A percentile compares a stretch with the other conserved stretches of the same genome.
These are phyloP conservation scores for Marasmius tenuissimus DNA, from an alignment of 1,284 basidiomycete species.

Conservation along the genomic window DNA sequence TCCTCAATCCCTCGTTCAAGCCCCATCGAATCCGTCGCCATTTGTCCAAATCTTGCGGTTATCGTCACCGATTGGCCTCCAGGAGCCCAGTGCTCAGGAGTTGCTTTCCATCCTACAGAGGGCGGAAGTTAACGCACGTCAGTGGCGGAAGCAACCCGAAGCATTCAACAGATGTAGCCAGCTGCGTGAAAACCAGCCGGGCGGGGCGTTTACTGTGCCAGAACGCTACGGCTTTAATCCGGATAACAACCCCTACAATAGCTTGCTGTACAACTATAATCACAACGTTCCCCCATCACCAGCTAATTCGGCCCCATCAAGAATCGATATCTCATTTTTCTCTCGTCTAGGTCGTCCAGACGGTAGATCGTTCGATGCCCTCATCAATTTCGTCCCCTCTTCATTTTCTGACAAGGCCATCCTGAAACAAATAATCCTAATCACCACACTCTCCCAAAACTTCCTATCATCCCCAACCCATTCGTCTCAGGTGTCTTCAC, in stretches of 20 bases:
- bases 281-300: background rate
- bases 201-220: conserved; percentile 5
- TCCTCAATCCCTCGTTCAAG: background rate
- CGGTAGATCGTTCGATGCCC: conserved; percentile 3
- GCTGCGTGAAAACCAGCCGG: background rate
- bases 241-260: background rate
- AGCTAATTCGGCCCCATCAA: background rate
- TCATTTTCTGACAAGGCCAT: conserved; percentile 6
- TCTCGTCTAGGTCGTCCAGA: background rate
- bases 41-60: conserved; percentile 3
- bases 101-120: conserved; percentile 1
- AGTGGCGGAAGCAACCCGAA: background rate
- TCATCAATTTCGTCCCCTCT: conserved; percentile 7
- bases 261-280: background rate
- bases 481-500: background rate
- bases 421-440: background rate
- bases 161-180: background rate
- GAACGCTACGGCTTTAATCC: conserved; percentile 1
- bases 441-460: conserved; percentile 4
- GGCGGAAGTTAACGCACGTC: background rate
- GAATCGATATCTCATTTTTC: background rate
- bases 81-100: conserved; percentile 2
- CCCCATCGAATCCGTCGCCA: background rate
- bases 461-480: background rate
- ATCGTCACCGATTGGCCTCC: conserved; percentile 1